A percentile compares a stretch with the other conserved stretches of the same genome.
These are phyloP conservation scores for Coleophoma eucalyptorum DNA, from an alignment of 2,329 filamentous ascomycete genomes.

Conservation along the genomic window DNA sequence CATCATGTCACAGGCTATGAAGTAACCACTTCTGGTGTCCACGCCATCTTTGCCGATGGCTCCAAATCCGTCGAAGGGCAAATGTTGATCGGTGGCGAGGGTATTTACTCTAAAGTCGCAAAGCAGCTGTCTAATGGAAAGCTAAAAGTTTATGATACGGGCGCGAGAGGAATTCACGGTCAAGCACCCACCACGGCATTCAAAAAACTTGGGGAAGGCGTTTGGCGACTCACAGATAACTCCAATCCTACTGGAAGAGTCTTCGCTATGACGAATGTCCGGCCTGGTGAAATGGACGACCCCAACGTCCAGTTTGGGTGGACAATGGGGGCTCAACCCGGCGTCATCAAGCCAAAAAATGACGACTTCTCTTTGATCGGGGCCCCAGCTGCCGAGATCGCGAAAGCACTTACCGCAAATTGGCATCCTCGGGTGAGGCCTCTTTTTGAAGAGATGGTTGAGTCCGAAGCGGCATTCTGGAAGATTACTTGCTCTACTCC, in stretches of 20 bases:
- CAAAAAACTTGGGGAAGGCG: conserved; percentile 58
- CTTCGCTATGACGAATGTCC: conserved; percentile 61
- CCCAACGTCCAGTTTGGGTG: conserved; percentile 55
- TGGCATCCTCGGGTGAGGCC: conserved; percentile 55
- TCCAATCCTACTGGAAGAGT: conserved; percentile 40
- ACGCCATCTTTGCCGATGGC: conserved; percentile 56
- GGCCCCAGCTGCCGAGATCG: conserved; percentile 50
- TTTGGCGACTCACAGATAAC: conserved; percentile 51
- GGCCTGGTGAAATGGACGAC: conserved; percentile 55
- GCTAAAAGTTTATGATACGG: conserved; percentile 60
- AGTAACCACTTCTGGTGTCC: conserved; percentile 48
- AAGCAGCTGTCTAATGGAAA: conserved; percentile 53
- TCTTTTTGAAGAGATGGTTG: conserved; percentile 55
- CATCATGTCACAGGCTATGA: conserved; percentile 57
- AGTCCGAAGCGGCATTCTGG: conserved; percentile 58
- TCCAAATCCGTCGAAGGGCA: conserved; percentile 53
- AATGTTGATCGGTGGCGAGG: conserved; percentile 59
- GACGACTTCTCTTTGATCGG: conserved; percentile 57
- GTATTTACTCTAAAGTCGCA: conserved; percentile 56
- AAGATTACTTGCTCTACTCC: conserved; percentile 63
- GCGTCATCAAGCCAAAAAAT: conserved; percentile 53
- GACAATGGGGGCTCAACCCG: conserved; percentile 57
- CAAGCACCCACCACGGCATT: conserved; percentile 60
- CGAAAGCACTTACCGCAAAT: conserved; percentile 45
- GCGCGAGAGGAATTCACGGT: conserved; percentile 61